Percentiles rank a stretch among this genome's conserved stretches.
Evolutionary conservation across 768 basidiomycete genomes (phyloP).

Genomic region (Plicaturopsis crispa): DNA sequence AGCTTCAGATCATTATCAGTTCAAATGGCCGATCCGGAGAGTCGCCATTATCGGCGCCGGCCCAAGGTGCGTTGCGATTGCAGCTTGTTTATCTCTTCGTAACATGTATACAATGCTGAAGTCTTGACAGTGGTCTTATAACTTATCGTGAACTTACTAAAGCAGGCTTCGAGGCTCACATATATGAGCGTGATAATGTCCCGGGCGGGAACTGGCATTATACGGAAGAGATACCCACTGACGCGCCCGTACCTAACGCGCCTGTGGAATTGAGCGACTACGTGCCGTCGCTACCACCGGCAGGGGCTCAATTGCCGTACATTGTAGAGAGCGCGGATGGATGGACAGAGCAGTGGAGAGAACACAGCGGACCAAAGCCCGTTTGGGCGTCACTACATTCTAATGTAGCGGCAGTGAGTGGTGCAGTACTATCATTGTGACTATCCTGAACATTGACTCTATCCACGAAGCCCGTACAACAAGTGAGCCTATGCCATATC

Average conservation of each 20-base stretch:
- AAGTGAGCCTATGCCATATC: background rate
- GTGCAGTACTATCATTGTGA: background rate
- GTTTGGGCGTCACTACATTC: slow-evolving; percentile 27
- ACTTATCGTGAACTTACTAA: slow-evolving; percentile 26
- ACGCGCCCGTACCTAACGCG: slow-evolving; percentile 28
- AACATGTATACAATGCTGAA: background rate
- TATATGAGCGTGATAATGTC: slow-evolving; percentile 29
- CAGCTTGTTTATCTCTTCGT: background rate
- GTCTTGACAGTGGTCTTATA: slow-evolving; percentile 24
- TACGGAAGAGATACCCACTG: slow-evolving; percentile 26
- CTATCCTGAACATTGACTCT: background rate
- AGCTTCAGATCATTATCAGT: slow-evolving; percentile 19
- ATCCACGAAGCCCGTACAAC: background rate
- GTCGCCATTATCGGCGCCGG: slow-evolving; percentile 35
- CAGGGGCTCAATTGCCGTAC: slow-evolving; percentile 18
- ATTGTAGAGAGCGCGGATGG: background rate
- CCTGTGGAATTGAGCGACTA: slow-evolving; percentile 25
- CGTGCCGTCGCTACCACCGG: slow-evolving; percentile 26
- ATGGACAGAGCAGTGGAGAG: slow-evolving; percentile 15
- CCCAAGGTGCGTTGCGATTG: slow-evolving; percentile 21
- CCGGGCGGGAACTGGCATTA: slow-evolving; percentile 38
- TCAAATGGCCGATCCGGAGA: slow-evolving; percentile 28
- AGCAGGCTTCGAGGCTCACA: slow-evolving; percentile 26
- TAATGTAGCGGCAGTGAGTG: slow-evolving; percentile 26
- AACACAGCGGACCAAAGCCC: slow-evolving; percentile 28